These are phyloP conservation scores for Phaeosphaeriaceae sp. DNA, from an alignment of 2,329 filamentous ascomycete species.

Conservation along the genomic window DNA sequence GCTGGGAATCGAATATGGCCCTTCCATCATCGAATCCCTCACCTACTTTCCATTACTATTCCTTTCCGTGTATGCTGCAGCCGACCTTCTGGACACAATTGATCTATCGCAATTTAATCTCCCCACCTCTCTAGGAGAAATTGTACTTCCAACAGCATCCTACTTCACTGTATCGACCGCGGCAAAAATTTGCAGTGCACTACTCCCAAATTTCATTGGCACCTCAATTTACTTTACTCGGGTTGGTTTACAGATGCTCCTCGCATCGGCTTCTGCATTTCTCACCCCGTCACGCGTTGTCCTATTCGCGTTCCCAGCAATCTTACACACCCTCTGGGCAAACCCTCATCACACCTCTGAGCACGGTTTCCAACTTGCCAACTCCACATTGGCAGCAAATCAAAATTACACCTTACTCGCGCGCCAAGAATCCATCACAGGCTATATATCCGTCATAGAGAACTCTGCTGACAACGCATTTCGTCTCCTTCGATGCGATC, in stretches of 20 bases:
- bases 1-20: slow-evolving; percentile 74
- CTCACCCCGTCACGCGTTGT: slow-evolving; percentile 73
- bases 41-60: slow-evolving; percentile 66
- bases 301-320: slow-evolving; percentile 70
- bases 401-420: slow-evolving; percentile 79
- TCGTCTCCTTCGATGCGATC: slow-evolving; percentile 87
- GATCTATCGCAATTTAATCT: slow-evolving; percentile 63
- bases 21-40: slow-evolving; percentile 73
- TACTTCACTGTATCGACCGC: slow-evolving; percentile 67
- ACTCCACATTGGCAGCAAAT: slow-evolving; percentile 64
- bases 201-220: slow-evolving; percentile 63
- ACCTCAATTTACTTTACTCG: slow-evolving; percentile 70
- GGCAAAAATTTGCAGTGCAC: slow-evolving; percentile 49
- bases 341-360: slow-evolving; percentile 76
- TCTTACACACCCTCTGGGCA: slow-evolving; percentile 72
- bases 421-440: slow-evolving; percentile 83
- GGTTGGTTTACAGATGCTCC: slow-evolving; percentile 71
- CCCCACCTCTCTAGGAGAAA: slow-evolving; percentile 65
- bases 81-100: slow-evolving; percentile 65
- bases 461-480: slow-evolving; percentile 69
- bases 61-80: slow-evolving; percentile 48
- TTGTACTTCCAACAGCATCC: slow-evolving; percentile 68
- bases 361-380: slow-evolving; percentile 66
- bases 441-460: slow-evolving; percentile 90
- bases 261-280: slow-evolving; percentile 69